phyloP scores from a whole-genome alignment of 768 basidiomycete genomes.

The Lentinula boryana region DNA sequence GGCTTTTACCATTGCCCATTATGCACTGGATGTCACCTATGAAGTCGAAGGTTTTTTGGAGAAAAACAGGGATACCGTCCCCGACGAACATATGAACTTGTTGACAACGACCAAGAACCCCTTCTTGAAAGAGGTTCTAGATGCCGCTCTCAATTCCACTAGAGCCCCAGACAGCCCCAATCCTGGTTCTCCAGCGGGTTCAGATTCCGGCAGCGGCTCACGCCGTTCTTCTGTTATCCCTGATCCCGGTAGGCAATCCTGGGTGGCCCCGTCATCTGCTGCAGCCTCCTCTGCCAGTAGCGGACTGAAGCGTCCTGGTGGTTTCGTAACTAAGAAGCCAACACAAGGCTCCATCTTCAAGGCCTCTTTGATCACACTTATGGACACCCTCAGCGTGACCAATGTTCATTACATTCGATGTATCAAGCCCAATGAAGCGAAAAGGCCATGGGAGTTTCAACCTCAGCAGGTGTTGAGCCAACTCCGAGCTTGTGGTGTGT shows the following conservation, averaged over 20 bases:
- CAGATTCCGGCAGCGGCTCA: conserved; percentile 75
- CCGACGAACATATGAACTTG: conserved; percentile 93
- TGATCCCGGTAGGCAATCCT: conserved; percentile 75
- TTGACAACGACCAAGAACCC: conserved; percentile 83
- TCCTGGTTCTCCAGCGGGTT: conserved; percentile 69
- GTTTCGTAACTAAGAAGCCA: conserved; percentile 77
- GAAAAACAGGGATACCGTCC: conserved; percentile 98
- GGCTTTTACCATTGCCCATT: conserved; percentile 96
- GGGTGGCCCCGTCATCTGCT: conserved; percentile 45
- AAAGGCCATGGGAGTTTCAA: conserved; percentile 94
- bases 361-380: conserved; percentile 83
- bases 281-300: conserved; percentile 23
- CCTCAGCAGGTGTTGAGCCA: conserved; percentile 95
- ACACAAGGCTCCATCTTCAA: conserved; percentile 99
- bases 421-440: conserved; percentile 97
- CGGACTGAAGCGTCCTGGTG: conserved; percentile 51
- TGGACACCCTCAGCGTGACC: conserved; percentile 96
- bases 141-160: conserved; percentile 76
- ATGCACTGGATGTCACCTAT: conserved; percentile 97
- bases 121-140: conserved; percentile 93
- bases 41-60: conserved; percentile 98
- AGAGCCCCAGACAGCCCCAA: conserved; percentile 62
- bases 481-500: conserved; percentile 94
- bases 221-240: conserved; percentile 83
- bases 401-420: conserved; percentile 99